Evolutionary conservation across 306 rosid genomes (phyloP).

Genomic region (Quercus agrifolia): DNA sequence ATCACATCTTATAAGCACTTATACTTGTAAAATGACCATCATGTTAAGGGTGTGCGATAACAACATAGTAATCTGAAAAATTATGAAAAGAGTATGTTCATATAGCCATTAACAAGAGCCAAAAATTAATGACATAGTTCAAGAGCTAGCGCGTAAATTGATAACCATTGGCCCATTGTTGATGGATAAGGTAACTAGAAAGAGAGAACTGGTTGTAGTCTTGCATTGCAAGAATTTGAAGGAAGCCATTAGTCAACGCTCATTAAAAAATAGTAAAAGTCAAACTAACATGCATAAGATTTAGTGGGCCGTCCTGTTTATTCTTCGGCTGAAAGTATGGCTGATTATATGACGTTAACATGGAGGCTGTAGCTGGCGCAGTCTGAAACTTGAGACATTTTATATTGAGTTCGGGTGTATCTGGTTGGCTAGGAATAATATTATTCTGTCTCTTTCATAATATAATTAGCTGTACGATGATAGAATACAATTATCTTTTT

Average conservation of each 20-base stretch:
- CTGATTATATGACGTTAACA: slow-evolving; percentile 3
- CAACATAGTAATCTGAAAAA: no score
- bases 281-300: background rate
- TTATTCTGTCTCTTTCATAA: background rate
- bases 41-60: accelerated
- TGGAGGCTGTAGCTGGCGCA: slow-evolving; percentile 21
- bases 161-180: background rate
- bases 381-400: background rate
- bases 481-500: no score
- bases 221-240: background rate
- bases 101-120: no score
- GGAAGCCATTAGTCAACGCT: background rate
- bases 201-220: no score
- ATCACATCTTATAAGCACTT: accelerated
- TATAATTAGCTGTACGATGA: background rate
- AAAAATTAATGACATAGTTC: no score
- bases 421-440: background rate
- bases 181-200: background rate
- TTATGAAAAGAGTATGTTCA: no score
- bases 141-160: background rate
- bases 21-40: accelerated
- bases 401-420: background rate
- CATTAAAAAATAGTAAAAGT: background rate
- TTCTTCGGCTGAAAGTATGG: slow-evolving; percentile 5
- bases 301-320: background rate